Percentiles rank a stretch among this genome's conserved stretches.
Evolutionary conservation across 179 eudicot species (phyloP).

Genomic region (Beta corolliflora): DNA sequence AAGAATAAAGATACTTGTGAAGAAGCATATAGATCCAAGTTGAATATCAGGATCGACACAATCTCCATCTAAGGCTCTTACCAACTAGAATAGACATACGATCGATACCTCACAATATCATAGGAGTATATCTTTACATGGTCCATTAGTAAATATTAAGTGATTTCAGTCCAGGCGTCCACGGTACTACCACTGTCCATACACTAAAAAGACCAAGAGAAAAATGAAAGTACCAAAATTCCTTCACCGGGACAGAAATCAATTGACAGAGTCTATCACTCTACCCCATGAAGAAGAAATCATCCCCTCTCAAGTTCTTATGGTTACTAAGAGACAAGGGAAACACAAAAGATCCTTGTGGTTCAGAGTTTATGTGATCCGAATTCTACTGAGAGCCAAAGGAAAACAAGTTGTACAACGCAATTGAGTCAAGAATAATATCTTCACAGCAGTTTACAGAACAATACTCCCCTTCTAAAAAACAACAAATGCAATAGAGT

Average conservation of each 20-base stretch:
- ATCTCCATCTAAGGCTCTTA: not conserved
- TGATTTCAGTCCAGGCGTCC: not conserved
- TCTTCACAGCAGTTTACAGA: not conserved
- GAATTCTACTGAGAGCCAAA: not conserved
- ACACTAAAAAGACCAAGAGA: not conserved
- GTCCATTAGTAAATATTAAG: not conserved
- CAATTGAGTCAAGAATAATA: not conserved
- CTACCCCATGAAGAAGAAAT: not conserved
- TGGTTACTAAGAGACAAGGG: not conserved
- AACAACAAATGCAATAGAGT: constrained; percentile 5
- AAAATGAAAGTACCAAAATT: not conserved
- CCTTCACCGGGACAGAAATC: not conserved
- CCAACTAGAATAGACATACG: not conserved
- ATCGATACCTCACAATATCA: not conserved
- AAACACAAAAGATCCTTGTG: not conserved
- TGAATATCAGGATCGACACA: not conserved
- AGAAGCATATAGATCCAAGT: not conserved
- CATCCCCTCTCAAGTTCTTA: not conserved
- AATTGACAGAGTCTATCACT: not conserved
- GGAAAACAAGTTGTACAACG: not conserved
- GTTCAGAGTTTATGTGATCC: not conserved
- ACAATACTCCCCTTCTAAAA: not conserved
- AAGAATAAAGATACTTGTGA: not conserved
- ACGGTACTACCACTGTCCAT: not conserved
- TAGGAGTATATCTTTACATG: not conserved